These are phyloP conservation scores for Cladophialophora immunda DNA, from an alignment of 2,329 filamentous ascomycete species.

Conservation along the genomic window DNA sequence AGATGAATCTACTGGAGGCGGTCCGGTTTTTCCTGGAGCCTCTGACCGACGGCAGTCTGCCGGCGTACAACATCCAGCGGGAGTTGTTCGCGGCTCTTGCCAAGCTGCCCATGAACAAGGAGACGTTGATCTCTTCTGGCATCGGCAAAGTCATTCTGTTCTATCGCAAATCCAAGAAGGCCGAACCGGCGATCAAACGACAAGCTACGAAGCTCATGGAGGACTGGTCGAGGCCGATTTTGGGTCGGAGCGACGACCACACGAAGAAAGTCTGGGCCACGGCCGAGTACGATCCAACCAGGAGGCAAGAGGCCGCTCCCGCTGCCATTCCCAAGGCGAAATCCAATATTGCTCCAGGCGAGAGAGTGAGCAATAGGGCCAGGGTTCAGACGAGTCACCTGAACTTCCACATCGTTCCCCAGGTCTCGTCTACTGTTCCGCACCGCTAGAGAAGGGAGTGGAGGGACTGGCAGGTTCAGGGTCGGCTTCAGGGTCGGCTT, in stretches of 20 bases:
- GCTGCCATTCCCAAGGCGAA: conserved; percentile 57
- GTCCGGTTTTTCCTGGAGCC: conserved; percentile 98
- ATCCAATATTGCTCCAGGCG: conserved; percentile 36
- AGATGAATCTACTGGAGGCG: conserved; percentile 92
- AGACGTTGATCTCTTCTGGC: conserved; percentile 85
- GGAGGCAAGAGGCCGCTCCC: conserved; percentile 36
- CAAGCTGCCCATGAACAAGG: conserved; percentile 87
- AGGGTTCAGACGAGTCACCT: conserved; percentile 66
- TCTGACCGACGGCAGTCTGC: conserved; percentile 89
- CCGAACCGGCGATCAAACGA: conserved; percentile 87
- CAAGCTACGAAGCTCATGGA: conserved; percentile 91
- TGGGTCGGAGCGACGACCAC: conserved; percentile 94
- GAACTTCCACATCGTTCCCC: conserved; percentile 71
- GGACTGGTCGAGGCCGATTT: conserved; percentile 94
- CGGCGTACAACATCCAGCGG: conserved; percentile 96
- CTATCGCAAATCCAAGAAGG: conserved; percentile 93
- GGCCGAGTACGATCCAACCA: conserved; percentile 66
- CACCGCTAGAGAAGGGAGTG: background rate
- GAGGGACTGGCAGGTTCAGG: background rate
- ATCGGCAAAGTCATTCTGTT: conserved; percentile 97
- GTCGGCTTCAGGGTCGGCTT: background rate
- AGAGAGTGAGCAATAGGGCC: conserved; percentile 60
- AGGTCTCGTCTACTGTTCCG: conserved; percentile 31
- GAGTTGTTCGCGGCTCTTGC: conserved; percentile 85
- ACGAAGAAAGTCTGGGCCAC: conserved; percentile 76